These are phyloP conservation scores for Phyllosticta ampelicida DNA, from an alignment of 2,329 filamentous ascomycete genomes.

Conservation along the genomic window DNA sequence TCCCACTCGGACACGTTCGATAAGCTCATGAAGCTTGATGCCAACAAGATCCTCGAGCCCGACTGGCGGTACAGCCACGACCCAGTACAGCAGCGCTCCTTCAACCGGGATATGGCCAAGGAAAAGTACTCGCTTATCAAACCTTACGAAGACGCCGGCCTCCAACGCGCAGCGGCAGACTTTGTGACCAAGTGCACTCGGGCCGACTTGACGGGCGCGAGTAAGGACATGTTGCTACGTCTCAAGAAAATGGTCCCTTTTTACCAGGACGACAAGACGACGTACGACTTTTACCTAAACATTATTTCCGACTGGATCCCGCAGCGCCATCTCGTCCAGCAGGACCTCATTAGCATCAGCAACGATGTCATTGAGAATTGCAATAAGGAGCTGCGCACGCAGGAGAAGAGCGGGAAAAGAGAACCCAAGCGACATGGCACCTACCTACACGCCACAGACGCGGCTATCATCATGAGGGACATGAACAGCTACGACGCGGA, in stretches of 20 bases:
- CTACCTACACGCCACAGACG: conserved; percentile 1
- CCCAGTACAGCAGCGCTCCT: conserved; percentile 1
- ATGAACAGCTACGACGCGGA: conserved; percentile 10
- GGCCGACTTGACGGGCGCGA: conserved; percentile 6
- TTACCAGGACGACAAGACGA: conserved; percentile 9
- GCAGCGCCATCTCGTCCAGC: conserved; percentile 5
- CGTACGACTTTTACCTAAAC: conserved; percentile 9
- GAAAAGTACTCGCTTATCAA: neutral
- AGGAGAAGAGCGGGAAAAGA: neutral
- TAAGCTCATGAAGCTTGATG: neutral
- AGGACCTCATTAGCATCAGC: conserved; percentile 5
- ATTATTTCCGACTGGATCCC: conserved; percentile 7
- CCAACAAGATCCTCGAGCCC: conserved; percentile 3
- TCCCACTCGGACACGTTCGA: neutral
- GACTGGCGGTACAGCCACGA: conserved; percentile 8
- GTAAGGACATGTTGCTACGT: conserved; percentile 7
- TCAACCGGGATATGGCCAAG: conserved; percentile 5
- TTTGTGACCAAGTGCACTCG: neutral
- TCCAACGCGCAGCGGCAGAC: neutral
- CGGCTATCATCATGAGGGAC: conserved; percentile 4
- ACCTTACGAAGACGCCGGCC: neutral
- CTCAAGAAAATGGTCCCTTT: conserved; percentile 10
- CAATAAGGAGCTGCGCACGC: conserved; percentile 3
- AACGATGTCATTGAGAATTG: conserved; percentile 5
- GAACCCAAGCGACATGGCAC: neutral